phyloP scores from a whole-genome alignment of 1,139 yeast species.

The Pichia sp. region DNA sequence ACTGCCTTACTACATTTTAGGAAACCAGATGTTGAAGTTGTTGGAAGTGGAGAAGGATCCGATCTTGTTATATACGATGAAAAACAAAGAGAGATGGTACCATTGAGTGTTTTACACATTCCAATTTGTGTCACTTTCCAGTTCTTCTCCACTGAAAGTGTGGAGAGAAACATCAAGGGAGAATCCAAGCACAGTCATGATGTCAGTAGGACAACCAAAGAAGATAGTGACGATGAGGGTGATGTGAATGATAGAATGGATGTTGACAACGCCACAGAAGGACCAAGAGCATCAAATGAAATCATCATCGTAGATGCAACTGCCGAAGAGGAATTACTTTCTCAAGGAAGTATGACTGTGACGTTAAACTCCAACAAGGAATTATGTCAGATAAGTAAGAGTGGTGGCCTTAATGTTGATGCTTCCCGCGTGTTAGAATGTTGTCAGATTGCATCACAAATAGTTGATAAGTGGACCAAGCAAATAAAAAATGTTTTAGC shows the following conservation, averaged over 20 bases:
- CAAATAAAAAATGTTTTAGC: constrained; percentile 51
- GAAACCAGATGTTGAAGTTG: constrained; percentile 78
- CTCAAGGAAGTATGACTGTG: constrained; percentile 76
- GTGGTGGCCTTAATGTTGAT: constrained; percentile 86
- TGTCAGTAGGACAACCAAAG: not conserved
- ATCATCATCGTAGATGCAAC: constrained; percentile 72
- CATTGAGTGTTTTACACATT: constrained; percentile 76
- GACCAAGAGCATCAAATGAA: constrained; percentile 32
- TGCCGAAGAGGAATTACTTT: constrained; percentile 64
- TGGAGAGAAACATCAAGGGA: constrained; percentile 65
- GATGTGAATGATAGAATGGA: constrained; percentile 10
- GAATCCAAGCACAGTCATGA: constrained; percentile 30
- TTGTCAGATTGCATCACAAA: constrained; percentile 55
- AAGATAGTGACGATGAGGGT: constrained; percentile 7
- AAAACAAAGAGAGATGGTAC: constrained; percentile 81
- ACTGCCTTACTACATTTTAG: constrained; percentile 76
- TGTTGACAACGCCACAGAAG: constrained; percentile 1
- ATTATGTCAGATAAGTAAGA: constrained; percentile 79
- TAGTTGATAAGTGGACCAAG: constrained; percentile 60
- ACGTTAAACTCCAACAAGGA: constrained; percentile 88
- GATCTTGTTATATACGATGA: constrained; percentile 57
- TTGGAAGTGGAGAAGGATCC: constrained; percentile 37
- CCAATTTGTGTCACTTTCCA: constrained; percentile 91
- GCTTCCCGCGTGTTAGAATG: constrained; percentile 64
- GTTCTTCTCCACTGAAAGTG: constrained; percentile 61